phyloP scores from a whole-genome alignment of 805 yeast genomes.

The Metschnikowia similis region DNA sequence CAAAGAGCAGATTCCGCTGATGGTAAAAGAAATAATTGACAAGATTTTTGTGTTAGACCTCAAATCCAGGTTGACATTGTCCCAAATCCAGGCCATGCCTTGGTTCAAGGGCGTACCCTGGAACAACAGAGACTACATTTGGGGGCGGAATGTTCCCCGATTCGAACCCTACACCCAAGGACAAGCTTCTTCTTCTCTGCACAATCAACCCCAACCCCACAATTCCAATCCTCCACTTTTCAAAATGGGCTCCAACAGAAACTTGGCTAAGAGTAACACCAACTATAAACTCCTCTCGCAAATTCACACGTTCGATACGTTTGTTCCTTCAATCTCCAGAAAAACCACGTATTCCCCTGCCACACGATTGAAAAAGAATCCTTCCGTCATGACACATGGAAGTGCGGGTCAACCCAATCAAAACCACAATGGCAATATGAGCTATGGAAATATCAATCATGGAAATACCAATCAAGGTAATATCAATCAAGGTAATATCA shows the following conservation, averaged over 20 bases:
- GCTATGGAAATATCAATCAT: neutral
- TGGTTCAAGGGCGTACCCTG: conserved; percentile 40
- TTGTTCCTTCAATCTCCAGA: conserved; percentile 29
- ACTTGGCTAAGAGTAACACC: conserved; percentile 33
- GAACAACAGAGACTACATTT: conserved; percentile 37
- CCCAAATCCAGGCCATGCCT: conserved; percentile 28
- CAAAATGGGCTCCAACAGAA: conserved; percentile 35
- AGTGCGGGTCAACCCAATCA: neutral
- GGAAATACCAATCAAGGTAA: neutral
- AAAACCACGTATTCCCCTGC: conserved; percentile 33
- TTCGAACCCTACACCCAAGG: conserved; percentile 21
- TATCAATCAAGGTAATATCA: neutral
- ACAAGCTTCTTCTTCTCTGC: neutral
- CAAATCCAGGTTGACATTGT: conserved; percentile 25
- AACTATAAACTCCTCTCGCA: conserved; percentile 39
- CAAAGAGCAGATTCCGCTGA: conserved; percentile 25
- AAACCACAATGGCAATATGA: neutral
- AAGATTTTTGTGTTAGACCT: conserved; percentile 32
- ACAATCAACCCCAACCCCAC: conserved; percentile 2
- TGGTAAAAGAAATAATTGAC: conserved; percentile 30
- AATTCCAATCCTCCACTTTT: conserved; percentile 19
- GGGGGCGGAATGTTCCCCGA: conserved; percentile 30
- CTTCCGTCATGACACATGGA: neutral
- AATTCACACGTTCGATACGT: conserved; percentile 30
- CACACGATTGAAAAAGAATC: conserved; percentile 26